Percentiles rank a stretch among this genome's conserved stretches.
Conservation (phyloP, 345 rosid species). For the Rubroshorea leprosula region DNA sequence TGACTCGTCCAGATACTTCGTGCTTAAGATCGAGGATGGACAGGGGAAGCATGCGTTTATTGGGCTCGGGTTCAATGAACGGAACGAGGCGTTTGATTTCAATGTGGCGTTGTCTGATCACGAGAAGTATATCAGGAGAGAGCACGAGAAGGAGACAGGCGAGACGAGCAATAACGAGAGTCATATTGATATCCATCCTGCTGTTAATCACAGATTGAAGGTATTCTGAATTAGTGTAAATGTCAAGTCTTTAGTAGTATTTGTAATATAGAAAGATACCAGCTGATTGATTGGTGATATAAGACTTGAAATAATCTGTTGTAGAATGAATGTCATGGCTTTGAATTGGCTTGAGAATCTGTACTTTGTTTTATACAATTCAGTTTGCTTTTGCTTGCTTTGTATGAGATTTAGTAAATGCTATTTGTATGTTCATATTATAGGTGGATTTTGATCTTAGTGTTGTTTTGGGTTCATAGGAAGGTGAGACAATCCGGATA, state of each 20-base stretch:
- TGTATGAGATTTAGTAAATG: background rate
- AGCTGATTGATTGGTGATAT: background rate
- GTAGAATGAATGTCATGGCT: no score
- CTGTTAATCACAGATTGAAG: slow-evolving; percentile 93
- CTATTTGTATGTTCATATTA: background rate
- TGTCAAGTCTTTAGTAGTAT: background rate
- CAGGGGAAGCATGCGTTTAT: slow-evolving; percentile 90
- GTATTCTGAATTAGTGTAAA: slow-evolving; percentile 22
- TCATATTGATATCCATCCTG: slow-evolving; percentile 94
- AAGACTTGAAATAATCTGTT: background rate
- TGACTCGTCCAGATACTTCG: slow-evolving; percentile 93
- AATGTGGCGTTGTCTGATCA: slow-evolving; percentile 98
- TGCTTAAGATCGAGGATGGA: slow-evolving; percentile 96
- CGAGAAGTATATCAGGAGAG: slow-evolving; percentile 82
- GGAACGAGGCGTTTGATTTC: slow-evolving; percentile 99
- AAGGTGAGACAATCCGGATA: slow-evolving; percentile 97
- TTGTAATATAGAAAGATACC: background rate
- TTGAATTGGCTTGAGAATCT: background rate
- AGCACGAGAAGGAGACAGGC: slow-evolving; percentile 65
- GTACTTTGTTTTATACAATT: background rate
- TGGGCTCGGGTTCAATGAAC: slow-evolving; percentile 81
- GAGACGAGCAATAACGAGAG: slow-evolving; percentile 53
- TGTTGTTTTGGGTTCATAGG: slow-evolving; percentile 46
- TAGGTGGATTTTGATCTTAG: slow-evolving; percentile 11
- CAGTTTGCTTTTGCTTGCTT: no score